Evolutionary conservation across 805 yeast species (phyloP).

Genomic region (Candida peoriensis): DNA sequence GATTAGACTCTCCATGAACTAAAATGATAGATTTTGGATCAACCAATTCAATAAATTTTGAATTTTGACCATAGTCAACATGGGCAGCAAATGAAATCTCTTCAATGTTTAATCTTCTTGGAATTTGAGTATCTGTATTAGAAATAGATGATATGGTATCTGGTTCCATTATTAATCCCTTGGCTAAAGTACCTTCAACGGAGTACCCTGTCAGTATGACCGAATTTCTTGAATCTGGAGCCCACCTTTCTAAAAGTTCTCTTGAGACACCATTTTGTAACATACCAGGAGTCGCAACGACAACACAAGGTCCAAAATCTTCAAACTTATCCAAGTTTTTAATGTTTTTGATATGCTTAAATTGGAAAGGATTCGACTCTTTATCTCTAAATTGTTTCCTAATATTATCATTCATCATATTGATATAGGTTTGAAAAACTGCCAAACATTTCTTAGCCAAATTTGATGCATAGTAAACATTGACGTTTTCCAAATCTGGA

Average conservation of each 20-base stretch:
- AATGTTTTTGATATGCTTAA: conserved; percentile 77
- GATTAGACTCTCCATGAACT: conserved; percentile 96
- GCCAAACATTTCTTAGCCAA: conserved; percentile 96
- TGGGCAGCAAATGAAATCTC: conserved; percentile 99
- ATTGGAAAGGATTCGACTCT: conserved; percentile 83
- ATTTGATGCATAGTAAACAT: conserved; percentile 86
- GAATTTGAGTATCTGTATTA: conserved; percentile 80
- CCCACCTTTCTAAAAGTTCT: conserved; percentile 90
- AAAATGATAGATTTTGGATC: conserved; percentile 81
- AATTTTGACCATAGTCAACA: conserved; percentile 91
- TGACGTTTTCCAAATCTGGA: conserved; percentile 74
- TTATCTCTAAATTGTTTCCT: conserved; percentile 71
- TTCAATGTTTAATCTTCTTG: conserved; percentile 81
- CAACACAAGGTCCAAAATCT: conserved; percentile 93
- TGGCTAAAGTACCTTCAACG: conserved; percentile 98
- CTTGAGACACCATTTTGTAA: conserved; percentile 93
- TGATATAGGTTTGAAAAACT: conserved; percentile 92
- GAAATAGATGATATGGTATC: conserved; percentile 76
- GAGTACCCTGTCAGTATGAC: conserved; percentile 93
- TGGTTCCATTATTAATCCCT: conserved; percentile 82
- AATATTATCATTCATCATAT: conserved; percentile 94
- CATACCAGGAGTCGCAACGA: conserved; percentile 98
- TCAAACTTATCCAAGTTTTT: conserved; percentile 79
- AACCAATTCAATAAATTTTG: conserved; percentile 84
- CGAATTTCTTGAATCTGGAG: conserved; percentile 90